Evolutionary conservation across 257 asterid genomes (phyloP).

Genomic region (Penstemon eatonii): DNA sequence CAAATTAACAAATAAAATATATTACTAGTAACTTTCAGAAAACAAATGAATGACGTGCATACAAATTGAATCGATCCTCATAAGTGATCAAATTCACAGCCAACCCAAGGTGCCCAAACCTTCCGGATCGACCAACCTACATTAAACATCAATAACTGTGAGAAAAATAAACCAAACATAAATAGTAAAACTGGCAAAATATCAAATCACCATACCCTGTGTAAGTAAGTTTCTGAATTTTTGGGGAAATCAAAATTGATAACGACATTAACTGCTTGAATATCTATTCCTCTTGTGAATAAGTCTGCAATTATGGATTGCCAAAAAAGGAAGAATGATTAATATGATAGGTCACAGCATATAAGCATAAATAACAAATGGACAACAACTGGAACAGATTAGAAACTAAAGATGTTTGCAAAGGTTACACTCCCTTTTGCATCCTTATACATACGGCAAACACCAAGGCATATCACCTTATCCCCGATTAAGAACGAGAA

Average conservation of each 20-base stretch:
- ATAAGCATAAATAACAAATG: neutral
- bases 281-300: constrained; percentile 88
- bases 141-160: constrained; percentile 20
- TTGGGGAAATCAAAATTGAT: constrained; percentile 85
- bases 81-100: constrained; percentile 88
- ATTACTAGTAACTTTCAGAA: neutral
- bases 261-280: constrained; percentile 88
- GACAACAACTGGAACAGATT: neutral
- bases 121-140: constrained; percentile 94
- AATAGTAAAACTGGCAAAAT: constrained; percentile 21
- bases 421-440: constrained; percentile 5
- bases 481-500: neutral
- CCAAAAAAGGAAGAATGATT: constrained; percentile 12
- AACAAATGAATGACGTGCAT: constrained; percentile 30
- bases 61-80: constrained; percentile 87
- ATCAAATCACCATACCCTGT: constrained; percentile 60
- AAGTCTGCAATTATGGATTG: constrained; percentile 51
- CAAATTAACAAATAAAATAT: neutral
- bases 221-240: constrained; percentile 80
- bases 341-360: constrained; percentile 19
- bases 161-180: constrained; percentile 4
- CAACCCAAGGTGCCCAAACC: constrained; percentile 92
- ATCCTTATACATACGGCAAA: too few species aligned
- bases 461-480: neutral
- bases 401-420: constrained; percentile 8